Evolutionary conservation across 306 rosid genomes (phyloP).

Genomic region (Citrullus colocynthis): DNA sequence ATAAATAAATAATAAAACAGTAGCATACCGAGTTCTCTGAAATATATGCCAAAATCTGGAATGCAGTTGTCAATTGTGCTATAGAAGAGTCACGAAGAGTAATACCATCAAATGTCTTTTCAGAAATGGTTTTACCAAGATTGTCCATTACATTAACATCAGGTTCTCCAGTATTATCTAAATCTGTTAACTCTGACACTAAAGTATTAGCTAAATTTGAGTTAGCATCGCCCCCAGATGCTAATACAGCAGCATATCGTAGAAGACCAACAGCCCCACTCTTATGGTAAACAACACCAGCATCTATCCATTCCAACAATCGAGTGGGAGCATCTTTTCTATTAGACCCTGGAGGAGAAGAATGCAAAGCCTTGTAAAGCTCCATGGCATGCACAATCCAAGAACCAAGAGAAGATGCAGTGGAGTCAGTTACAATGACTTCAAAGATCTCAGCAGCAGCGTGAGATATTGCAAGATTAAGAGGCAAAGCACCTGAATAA

Average conservation of each 20-base stretch:
- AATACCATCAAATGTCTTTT: slow-evolving; percentile 87
- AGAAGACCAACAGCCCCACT: slow-evolving; percentile 84
- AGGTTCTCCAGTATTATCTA: slow-evolving; percentile 71
- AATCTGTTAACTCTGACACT: slow-evolving; percentile 82
- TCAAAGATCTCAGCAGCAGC: slow-evolving; percentile 97
- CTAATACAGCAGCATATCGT: slow-evolving; percentile 84
- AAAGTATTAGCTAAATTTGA: slow-evolving; percentile 54
- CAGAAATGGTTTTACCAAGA: slow-evolving; percentile 76
- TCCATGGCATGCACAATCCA: slow-evolving; percentile 92
- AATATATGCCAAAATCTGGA: slow-evolving; percentile 85
- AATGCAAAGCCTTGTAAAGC: slow-evolving; percentile 74
- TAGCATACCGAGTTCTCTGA: slow-evolving; percentile 85
- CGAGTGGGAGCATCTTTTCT: slow-evolving; percentile 95
- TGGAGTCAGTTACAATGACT: slow-evolving; percentile 85
- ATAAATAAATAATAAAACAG: background rate
- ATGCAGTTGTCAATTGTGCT: slow-evolving; percentile 85
- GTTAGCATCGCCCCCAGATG: slow-evolving; percentile 96
- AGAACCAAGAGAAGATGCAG: slow-evolving; percentile 67
- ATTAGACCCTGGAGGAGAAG: slow-evolving; percentile 88
- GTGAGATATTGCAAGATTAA: slow-evolving; percentile 81
- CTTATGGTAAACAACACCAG: slow-evolving; percentile 81
- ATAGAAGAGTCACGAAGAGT: slow-evolving; percentile 79
- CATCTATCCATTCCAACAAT: slow-evolving; percentile 95
- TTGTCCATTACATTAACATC: slow-evolving; percentile 95
- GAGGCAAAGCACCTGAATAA: slow-evolving; percentile 67